These are phyloP conservation scores for Capronia epimyces DNA, from an alignment of 2,329 filamentous ascomycete species.

Conservation along the genomic window DNA sequence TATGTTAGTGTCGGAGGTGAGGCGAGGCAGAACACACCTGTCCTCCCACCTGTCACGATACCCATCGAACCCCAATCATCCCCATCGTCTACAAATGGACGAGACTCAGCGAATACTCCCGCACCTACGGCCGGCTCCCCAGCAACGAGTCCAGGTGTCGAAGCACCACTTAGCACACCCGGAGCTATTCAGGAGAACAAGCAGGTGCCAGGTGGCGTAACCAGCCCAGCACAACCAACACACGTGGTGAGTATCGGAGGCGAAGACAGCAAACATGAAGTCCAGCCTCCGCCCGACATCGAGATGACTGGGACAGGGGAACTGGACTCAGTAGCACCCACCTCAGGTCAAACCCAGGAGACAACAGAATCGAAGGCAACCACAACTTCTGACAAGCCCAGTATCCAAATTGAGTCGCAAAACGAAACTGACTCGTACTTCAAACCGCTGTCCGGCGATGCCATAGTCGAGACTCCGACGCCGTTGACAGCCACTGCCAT, in stretches of 20 bases:
- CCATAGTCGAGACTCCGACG: conserved; percentile 26
- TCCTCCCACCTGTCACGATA: conserved; percentile 5
- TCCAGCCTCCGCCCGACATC: conserved; percentile 5
- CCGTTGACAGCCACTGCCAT: conserved; percentile 25
- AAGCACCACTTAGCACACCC: conserved; percentile 33
- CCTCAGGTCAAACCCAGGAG: conserved; percentile 3
- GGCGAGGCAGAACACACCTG: conserved; percentile 9
- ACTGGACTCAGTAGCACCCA: neutral
- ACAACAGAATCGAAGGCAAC: neutral
- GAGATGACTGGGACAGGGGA: conserved; percentile 11
- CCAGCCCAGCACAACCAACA: conserved; percentile 7
- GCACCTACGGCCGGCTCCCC: conserved; percentile 62
- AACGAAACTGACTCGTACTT: conserved; percentile 20
- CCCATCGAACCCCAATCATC: conserved; percentile 38
- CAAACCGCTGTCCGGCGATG: conserved; percentile 15
- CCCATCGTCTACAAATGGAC: conserved; percentile 61
- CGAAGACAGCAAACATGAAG: neutral
- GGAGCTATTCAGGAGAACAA: conserved; percentile 12
- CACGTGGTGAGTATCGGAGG: neutral
- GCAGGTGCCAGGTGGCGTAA: conserved; percentile 7
- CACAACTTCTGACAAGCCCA: conserved; percentile 11
- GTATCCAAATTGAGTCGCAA: conserved; percentile 26
- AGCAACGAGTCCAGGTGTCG: conserved; percentile 68
- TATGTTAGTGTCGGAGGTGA: neutral
- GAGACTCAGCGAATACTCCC: conserved; percentile 68